A percentile compares a stretch with the other conserved stretches of the same genome.
These are phyloP conservation scores for Persicaria tinctoria DNA, from an alignment of 148 eudicot genomes.

Conservation along the genomic window DNA sequence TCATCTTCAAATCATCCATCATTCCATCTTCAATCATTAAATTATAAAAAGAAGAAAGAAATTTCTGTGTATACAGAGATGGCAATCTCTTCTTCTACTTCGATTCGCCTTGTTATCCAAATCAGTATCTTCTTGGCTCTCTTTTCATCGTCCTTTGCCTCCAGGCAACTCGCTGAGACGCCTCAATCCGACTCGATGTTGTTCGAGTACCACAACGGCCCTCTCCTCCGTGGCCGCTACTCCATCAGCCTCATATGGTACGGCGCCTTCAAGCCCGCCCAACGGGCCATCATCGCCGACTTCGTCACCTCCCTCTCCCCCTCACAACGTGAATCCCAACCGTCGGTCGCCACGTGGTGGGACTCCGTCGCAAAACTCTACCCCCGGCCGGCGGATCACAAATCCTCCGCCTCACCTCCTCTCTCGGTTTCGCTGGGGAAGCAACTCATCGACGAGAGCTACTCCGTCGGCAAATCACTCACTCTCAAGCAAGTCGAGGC, in stretches of 20 bases:
- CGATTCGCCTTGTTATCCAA: too few species aligned
- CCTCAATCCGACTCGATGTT: not conserved
- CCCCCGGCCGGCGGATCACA: not conserved
- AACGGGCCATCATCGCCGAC: constrained; percentile 8
- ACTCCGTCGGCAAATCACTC: not conserved
- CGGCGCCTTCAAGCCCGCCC: constrained; percentile 2
- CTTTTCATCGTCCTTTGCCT: too few species aligned
- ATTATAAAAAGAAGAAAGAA: too few species aligned
- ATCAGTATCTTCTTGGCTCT: too few species aligned
- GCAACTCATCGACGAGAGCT: not conserved
- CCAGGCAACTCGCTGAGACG: too few species aligned
- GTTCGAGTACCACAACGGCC: not conserved
- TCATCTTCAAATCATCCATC: too few species aligned
- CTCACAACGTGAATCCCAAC: not conserved
- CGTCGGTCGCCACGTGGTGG: not conserved
- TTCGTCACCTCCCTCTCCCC: not conserved
- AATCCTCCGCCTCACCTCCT: not conserved
- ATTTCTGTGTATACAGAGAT: too few species aligned
- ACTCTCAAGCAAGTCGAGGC: not conserved
- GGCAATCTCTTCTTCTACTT: too few species aligned
- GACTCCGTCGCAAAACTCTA: not conserved
- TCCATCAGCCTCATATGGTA: constrained; percentile 11
- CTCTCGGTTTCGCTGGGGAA: not conserved
- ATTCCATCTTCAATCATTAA: too few species aligned
- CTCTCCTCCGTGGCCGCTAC: not conserved